Conservation (phyloP, 2,329 filamentous ascomycete species). For the Paraconiothyrium sp. region DNA sequence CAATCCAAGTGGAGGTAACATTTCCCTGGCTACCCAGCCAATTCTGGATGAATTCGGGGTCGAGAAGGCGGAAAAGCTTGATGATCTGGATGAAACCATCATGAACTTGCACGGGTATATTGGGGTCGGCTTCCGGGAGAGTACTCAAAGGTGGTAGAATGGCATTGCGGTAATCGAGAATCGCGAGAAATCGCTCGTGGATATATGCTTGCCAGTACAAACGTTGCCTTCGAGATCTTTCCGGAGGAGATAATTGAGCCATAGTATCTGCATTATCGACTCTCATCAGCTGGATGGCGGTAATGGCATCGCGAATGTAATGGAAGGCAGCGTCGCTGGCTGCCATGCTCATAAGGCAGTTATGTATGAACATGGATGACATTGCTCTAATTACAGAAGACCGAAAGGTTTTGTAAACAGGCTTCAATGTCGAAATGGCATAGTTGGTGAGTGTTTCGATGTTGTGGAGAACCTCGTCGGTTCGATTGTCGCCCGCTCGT, state of each 20-base stretch:
- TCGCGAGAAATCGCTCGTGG: conserved; percentile 65
- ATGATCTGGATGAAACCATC: conserved; percentile 58
- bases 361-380: conserved; percentile 64
- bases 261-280: conserved; percentile 54
- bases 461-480: conserved; percentile 41
- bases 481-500: conserved; percentile 43
- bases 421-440: conserved; percentile 49
- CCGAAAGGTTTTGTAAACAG: conserved; percentile 51
- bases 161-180: conserved; percentile 59
- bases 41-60: conserved; percentile 55
- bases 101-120: conserved; percentile 51
- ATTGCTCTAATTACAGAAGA: conserved; percentile 59
- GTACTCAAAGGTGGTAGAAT: conserved; percentile 52
- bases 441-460: conserved; percentile 47
- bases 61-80: conserved; percentile 56
- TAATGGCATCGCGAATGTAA: conserved; percentile 62
- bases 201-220: conserved; percentile 67
- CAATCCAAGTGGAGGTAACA: conserved; percentile 56
- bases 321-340: conserved; percentile 60
- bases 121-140: conserved; percentile 53
- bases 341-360: conserved; percentile 60
- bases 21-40: conserved; percentile 54
- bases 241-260: conserved; percentile 42
- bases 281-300: conserved; percentile 48
- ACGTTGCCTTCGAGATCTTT: conserved; percentile 57